Conservation (phyloP, 1,284 basidiomycete species). For the Ganoderma sp. region DNA sequence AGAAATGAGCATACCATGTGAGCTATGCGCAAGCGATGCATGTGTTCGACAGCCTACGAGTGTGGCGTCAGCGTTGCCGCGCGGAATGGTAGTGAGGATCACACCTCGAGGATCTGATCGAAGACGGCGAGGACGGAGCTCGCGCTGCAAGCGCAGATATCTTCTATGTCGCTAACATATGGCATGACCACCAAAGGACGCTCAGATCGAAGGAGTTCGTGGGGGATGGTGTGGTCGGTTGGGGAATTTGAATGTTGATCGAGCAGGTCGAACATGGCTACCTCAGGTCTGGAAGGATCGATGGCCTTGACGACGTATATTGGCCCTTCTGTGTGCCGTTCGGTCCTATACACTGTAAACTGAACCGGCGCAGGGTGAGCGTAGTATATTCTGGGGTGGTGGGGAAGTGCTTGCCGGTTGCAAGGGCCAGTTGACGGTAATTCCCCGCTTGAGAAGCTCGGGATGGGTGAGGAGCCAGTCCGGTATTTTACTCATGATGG, state of each 20-base stretch:
- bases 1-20: background rate
- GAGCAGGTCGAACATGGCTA: background rate
- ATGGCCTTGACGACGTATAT: background rate
- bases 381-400: background rate
- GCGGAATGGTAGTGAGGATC: background rate
- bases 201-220: too few relatives aligned
- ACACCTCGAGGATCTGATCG: background rate
- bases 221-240: background rate
- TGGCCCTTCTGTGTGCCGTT: background rate
- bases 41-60: background rate
- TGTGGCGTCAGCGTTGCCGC: background rate
- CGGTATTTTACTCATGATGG: background rate
- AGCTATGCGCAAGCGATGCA: background rate
- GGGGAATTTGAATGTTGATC: background rate
- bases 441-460: background rate
- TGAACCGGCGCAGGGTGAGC: background rate
- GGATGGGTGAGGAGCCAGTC: background rate
- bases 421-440: background rate
- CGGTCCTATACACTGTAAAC: background rate
- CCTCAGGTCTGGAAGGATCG: background rate
- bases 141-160: too few relatives aligned
- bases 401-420: background rate
- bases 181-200: too few relatives aligned
- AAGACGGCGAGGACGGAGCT: background rate
- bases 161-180: too few relatives aligned